Percentiles rank a stretch among this genome's conserved stretches.
These are phyloP conservation scores for Fusarium sp. DNA, from an alignment of 2,329 filamentous ascomycete species.

Conservation along the genomic window DNA sequence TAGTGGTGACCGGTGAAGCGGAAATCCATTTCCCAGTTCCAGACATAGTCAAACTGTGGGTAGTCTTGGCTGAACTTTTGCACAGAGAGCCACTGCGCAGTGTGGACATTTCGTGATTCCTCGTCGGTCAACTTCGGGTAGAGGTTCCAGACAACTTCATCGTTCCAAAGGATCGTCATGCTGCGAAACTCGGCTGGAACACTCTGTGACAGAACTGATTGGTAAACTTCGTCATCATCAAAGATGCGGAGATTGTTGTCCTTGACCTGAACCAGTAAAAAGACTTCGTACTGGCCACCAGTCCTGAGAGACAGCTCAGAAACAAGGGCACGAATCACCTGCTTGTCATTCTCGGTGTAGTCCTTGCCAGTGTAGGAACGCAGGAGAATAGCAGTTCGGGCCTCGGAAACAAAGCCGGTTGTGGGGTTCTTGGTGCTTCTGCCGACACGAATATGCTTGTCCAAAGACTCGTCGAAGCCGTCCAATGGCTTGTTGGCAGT, in stretches of 20 bases:
- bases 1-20: slow-evolving; percentile 86
- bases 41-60: slow-evolving; percentile 83
- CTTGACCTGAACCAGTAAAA: slow-evolving; percentile 83
- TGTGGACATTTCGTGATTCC: slow-evolving; percentile 65
- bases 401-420: slow-evolving; percentile 50
- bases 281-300: slow-evolving; percentile 85
- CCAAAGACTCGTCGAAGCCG: background rate
- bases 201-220: slow-evolving; percentile 68
- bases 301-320: slow-evolving; percentile 81
- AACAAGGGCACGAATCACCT: slow-evolving; percentile 82
- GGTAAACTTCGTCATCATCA: slow-evolving; percentile 69
- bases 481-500: background rate
- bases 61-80: slow-evolving; percentile 82
- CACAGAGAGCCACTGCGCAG: slow-evolving; percentile 76
- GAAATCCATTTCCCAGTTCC: slow-evolving; percentile 91
- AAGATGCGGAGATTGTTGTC: slow-evolving; percentile 69
- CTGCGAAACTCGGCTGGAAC: slow-evolving; percentile 77
- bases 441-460: slow-evolving; percentile 14
- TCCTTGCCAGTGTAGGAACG: slow-evolving; percentile 80
- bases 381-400: slow-evolving; percentile 79
- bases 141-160: slow-evolving; percentile 78
- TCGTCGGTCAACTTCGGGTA: slow-evolving; percentile 80
- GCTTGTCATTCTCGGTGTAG: slow-evolving; percentile 83
- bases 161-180: slow-evolving; percentile 81
- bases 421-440: slow-evolving; percentile 27